Evolutionary conservation across 306 rosid species (phyloP).

Genomic region (Cucumis melo): DNA sequence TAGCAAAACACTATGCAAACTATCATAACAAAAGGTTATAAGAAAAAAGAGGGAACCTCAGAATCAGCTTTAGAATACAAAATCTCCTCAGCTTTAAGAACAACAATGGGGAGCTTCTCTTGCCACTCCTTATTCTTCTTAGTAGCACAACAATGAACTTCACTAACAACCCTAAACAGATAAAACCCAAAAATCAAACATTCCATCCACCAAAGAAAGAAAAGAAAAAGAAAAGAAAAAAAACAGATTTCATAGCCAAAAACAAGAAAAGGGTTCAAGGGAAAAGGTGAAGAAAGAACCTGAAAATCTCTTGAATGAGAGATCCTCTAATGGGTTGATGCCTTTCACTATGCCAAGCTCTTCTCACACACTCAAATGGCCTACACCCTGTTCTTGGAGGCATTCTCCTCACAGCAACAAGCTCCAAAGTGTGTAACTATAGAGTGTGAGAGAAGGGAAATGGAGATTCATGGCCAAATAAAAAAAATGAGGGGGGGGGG

Average conservation of each 20-base stretch:
- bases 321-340: conserved; percentile 77
- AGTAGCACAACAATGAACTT: conserved; percentile 42
- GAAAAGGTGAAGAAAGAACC: conserved; percentile 18
- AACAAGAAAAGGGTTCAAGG: background rate
- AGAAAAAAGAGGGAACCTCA: conserved; percentile 27
- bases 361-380: conserved; percentile 58
- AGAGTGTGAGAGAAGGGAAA: background rate
- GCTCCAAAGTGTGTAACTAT: background rate
- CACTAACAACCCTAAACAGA: conserved; percentile 38
- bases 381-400: conserved; percentile 48
- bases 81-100: conserved; percentile 60
- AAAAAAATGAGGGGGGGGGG: background rate
- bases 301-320: conserved; percentile 75
- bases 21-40: no score
- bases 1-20: no score
- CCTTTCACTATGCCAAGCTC: conserved; percentile 78
- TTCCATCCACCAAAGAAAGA: background rate
- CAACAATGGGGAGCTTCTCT: conserved; percentile 73
- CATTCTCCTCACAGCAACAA: conserved; percentile 25
- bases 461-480: background rate
- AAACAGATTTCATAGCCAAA: background rate
- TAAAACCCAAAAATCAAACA: background rate
- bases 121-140: conserved; percentile 74
- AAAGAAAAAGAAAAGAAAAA: background rate
- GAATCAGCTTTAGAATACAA: conserved; percentile 80